Base-by-base conservation (phyloP, 1,139 yeast species). In the Geotrichum citri-aurantii region DNA sequence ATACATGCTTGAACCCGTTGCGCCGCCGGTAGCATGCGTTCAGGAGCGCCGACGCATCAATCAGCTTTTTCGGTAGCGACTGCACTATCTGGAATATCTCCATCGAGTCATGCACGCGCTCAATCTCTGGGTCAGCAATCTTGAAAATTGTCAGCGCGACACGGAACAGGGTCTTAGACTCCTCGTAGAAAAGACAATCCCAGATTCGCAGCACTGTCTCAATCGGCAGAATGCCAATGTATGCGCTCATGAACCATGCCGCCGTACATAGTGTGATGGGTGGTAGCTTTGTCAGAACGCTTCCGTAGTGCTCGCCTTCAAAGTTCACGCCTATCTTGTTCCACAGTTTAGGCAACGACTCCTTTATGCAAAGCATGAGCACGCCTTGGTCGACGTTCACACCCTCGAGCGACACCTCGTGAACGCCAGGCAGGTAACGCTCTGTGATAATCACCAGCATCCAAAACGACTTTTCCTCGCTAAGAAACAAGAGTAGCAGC, bases 241-340 rank as follows among this genome's bases (percentile, higher is more conserved):
- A 93, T 6, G 90, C 81, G 63, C 97, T 88, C 99, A 93, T 93
- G 71, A 93, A 93, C 99, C 99, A 93, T 54, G 96, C 86, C 0
- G 97, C 92, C 0, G 98, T 92, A 64, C 96, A 95, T 50, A 93
- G 78, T 0, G 97, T 88, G 4, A 93, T 83, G 0, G 97, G 96
- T 0, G 99, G 99, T 24, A 42, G 55, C 64, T 87, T 84, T 23
- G 83, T 78, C 55, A 92, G 77, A 58, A 87, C 85, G 68, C 86
- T 91, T 63, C 83, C 85, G 52, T 81, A 75, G 52, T 79, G 69
- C 48, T 65, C 59, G 33, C 73, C 76, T 51, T 74, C 79, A 55
- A 63, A 73, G 65, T 73, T 72, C 21, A 71, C 70, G 10, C 78
- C 76, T 23, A 83, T 73, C 55, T 76, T 76, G 14, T 73, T 74